These are phyloP conservation scores for Dactylellina cionopaga DNA, from an alignment of 2,329 filamentous ascomycete species.

Conservation along the genomic window DNA sequence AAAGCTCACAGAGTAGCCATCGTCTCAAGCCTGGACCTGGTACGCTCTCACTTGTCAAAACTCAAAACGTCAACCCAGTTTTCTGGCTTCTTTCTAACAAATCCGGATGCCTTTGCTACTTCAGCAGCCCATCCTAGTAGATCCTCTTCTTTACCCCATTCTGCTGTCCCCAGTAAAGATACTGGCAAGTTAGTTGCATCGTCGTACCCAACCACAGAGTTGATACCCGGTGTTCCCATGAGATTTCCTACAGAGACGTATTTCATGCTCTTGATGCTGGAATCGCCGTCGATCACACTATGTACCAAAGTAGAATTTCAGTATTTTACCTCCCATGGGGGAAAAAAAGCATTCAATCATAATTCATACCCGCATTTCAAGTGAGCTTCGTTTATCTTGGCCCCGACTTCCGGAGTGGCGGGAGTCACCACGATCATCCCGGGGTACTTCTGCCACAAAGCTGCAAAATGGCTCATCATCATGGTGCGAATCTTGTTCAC, in stretches of 20 bases:
- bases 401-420: conserved; percentile 68
- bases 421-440: conserved; percentile 82
- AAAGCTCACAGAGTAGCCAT: no score
- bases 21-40: not conserved
- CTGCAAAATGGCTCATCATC: conserved; percentile 80
- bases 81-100: conserved; percentile 30
- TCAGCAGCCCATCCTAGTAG: conserved; percentile 71
- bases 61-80: conserved; percentile 52
- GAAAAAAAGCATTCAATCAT: not conserved
- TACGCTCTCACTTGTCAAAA: conserved; percentile 2
- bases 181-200: conserved; percentile 71
- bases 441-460: conserved; percentile 75
- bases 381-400: conserved; percentile 31
- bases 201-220: conserved; percentile 78
- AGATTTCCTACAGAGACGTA: conserved; percentile 89
- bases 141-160: conserved; percentile 74
- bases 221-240: conserved; percentile 78
- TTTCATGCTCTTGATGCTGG: conserved; percentile 79
- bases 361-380: conserved; percentile 43
- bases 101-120: conserved; percentile 61
- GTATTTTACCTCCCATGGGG: conserved; percentile 27
- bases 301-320: conserved; percentile 1
- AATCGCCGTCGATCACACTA: conserved; percentile 77
- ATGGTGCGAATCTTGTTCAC: conserved; percentile 78
- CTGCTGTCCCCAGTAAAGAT: conserved; percentile 71